phyloP scores from a whole-genome alignment of 2,329 filamentous ascomycete genomes.

The Aspergillus sp. region DNA sequence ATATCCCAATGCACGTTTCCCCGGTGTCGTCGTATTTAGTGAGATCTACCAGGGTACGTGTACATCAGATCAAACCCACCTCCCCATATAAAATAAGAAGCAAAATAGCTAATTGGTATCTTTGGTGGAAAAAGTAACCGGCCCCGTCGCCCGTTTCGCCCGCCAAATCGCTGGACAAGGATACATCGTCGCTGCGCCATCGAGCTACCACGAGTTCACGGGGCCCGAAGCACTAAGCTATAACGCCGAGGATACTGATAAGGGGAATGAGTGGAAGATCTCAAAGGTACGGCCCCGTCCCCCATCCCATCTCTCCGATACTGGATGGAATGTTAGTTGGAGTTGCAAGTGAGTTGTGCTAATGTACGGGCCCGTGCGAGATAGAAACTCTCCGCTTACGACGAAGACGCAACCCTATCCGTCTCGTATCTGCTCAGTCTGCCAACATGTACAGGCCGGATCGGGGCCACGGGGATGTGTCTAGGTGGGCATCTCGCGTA shows the following conservation, averaged over 20 bases:
- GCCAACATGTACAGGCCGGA: slow-evolving; percentile 74
- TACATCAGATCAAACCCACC: too few relatives aligned
- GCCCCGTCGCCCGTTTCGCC: slow-evolving; percentile 84
- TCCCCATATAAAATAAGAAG: background rate
- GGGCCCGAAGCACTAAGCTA: slow-evolving; percentile 81
- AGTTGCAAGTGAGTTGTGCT: background rate
- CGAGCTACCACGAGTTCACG: slow-evolving; percentile 90
- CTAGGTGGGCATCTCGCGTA: slow-evolving; percentile 86
- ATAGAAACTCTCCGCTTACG: slow-evolving; percentile 79
- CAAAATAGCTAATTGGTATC: background rate
- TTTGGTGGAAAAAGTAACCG: slow-evolving; percentile 64
- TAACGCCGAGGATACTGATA: slow-evolving; percentile 82
- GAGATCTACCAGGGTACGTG: slow-evolving; percentile 88
- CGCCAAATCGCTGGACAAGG: slow-evolving; percentile 89
- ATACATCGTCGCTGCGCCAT: slow-evolving; percentile 89
- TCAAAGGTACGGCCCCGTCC: slow-evolving; percentile 63
- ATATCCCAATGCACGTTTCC: slow-evolving; percentile 87
- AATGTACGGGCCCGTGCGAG: background rate
- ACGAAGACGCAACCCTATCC: slow-evolving; percentile 69
- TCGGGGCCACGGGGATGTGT: slow-evolving; percentile 87
- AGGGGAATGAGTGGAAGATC: slow-evolving; percentile 83
- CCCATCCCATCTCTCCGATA: background rate
- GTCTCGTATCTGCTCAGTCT: slow-evolving; percentile 71
- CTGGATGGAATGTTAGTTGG: background rate
- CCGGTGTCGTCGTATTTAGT: slow-evolving; percentile 83